Evolutionary conservation across 1,284 basidiomycete species (phyloP).

Genomic region (Afroboletus lepidellus): DNA sequence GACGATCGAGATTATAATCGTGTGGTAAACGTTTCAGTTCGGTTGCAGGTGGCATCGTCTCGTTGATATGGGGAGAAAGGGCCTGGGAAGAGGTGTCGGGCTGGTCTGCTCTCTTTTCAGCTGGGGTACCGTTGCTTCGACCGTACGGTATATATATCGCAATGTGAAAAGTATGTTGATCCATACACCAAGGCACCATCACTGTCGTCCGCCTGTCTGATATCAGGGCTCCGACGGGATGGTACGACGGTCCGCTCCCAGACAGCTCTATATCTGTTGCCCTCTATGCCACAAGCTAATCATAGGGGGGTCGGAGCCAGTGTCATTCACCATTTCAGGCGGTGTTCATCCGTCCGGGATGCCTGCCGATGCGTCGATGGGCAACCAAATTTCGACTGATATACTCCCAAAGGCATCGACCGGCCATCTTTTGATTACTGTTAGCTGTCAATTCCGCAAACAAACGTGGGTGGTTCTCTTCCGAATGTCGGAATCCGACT

Average conservation of each 20-base stretch:
- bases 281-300: neutral
- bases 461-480: no score
- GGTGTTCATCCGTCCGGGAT: no score
- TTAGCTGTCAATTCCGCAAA: no score
- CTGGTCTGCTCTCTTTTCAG: slow-evolving; percentile 23
- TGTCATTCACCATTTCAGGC: no score
- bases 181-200: slow-evolving; percentile 1
- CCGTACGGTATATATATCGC: slow-evolving; percentile 34
- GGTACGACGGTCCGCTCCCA: neutral
- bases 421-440: no score
- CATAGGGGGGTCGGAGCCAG: no score
- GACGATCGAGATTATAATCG: slow-evolving; percentile 5
- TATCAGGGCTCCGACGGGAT: neutral
- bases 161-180: slow-evolving; percentile 33
- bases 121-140: slow-evolving; percentile 21
- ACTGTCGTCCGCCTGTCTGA: slow-evolving; percentile 1
- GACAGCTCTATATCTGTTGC: neutral
- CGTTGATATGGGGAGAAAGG: slow-evolving; percentile 15
- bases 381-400: no score
- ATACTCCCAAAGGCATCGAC: no score
- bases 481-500: no score
- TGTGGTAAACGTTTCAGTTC: slow-evolving; percentile 14
- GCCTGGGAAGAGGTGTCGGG: slow-evolving; percentile 15
- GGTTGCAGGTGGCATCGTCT: slow-evolving; percentile 13
- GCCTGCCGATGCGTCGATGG: no score